Conservation (phyloP, 2,329 filamentous ascomycete species). For the Huntiella moniliformis region DNA sequence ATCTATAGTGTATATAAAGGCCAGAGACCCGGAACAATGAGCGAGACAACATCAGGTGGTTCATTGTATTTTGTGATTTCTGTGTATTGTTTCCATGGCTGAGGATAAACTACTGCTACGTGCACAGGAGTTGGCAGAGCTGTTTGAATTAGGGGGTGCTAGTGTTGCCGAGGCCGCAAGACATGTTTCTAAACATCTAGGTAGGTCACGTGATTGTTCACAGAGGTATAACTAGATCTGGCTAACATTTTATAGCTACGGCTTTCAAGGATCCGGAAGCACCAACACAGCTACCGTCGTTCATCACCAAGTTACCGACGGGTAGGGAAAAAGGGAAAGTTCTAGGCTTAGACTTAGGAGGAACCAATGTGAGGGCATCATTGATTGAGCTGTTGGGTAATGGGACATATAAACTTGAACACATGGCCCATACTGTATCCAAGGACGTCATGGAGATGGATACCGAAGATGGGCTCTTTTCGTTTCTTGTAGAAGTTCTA, state of each 20-base stretch:
- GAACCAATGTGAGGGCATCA: constrained; percentile 20
- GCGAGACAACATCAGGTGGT: no score
- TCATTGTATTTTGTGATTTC: no score
- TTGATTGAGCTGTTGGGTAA: constrained; percentile 26
- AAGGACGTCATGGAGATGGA: constrained; percentile 13
- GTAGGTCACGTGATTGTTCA: neutral
- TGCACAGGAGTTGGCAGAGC: constrained; percentile 1
- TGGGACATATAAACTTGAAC: constrained; percentile 53
- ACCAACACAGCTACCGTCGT: constrained; percentile 60
- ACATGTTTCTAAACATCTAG: constrained; percentile 5
- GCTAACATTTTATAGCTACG: constrained; percentile 11
- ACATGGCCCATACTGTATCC: constrained; percentile 25
- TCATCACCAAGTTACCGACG: constrained; percentile 58
- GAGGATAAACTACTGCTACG: neutral
- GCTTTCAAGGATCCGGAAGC: constrained; percentile 39
- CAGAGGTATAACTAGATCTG: neutral
- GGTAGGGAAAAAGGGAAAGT: constrained; percentile 49
- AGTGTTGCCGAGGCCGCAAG: constrained; percentile 1
- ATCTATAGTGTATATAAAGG: no score
- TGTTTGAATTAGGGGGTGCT: neutral
- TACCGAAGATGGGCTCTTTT: constrained; percentile 42
- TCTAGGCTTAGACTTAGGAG: constrained; percentile 19
- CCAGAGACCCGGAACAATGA: no score
- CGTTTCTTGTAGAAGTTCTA: constrained; percentile 56
- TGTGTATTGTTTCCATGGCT: no score